Conservation (phyloP, 176 grass and related monocot genomes). For the Raddia distichophylla region DNA sequence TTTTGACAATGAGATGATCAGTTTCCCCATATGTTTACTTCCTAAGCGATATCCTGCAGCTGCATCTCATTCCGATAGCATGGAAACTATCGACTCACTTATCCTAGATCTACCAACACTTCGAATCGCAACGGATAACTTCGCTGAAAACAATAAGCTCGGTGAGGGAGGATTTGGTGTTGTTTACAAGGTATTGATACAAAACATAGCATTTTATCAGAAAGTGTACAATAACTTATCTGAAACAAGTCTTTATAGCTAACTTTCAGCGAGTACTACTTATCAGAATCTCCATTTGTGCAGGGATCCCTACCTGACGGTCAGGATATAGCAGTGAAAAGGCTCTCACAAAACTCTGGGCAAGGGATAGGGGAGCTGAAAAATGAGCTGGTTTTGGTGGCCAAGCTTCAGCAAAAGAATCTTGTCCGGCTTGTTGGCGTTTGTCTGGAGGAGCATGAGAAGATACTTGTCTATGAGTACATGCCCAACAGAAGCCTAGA, state of each 20-base stretch:
- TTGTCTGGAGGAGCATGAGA: constrained; percentile 50
- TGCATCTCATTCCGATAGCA: constrained; percentile 19
- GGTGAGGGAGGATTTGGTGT: constrained; percentile 71
- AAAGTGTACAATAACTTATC: too few relatives aligned
- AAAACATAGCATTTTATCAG: not conserved
- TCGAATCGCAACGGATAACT: constrained; percentile 55
- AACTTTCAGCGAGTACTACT: not conserved
- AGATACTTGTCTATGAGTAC: constrained; percentile 51
- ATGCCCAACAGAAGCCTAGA: constrained; percentile 51
- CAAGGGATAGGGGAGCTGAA: constrained; percentile 50
- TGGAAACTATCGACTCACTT: constrained; percentile 53
- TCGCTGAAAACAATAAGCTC: constrained; percentile 53
- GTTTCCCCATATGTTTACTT: not conserved
- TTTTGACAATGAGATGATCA: not conserved
- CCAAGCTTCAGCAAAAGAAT: constrained; percentile 54
- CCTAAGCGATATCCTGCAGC: constrained; percentile 26
- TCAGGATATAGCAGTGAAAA: constrained; percentile 49
- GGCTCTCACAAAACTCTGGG: constrained; percentile 28
- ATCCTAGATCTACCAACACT: constrained; percentile 53
- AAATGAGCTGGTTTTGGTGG: constrained; percentile 49
- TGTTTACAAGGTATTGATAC: constrained; percentile 59
- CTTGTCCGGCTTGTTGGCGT: constrained; percentile 49
- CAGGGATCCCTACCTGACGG: constrained; percentile 43
- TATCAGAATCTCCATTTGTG: not conserved
- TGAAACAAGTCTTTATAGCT: not conserved